Base-by-base conservation (phyloP, 345 rosid genomes). In the Heritiera littoralis region DNA sequence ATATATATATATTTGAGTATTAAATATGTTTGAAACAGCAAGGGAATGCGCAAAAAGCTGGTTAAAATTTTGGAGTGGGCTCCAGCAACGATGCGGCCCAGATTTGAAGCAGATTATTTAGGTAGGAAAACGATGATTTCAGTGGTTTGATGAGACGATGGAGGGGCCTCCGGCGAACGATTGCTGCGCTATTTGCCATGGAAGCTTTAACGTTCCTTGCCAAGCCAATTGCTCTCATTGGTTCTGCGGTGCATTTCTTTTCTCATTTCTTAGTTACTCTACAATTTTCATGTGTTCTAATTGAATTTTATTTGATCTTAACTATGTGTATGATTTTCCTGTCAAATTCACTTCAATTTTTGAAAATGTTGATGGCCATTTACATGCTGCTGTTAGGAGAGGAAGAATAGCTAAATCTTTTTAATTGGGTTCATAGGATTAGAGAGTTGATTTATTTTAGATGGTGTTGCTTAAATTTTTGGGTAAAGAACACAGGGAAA, bases 181-280 rank as follows among this genome's bases (percentile, higher is more conserved):
- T 78, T 74, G 82, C 9, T 95, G 99, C 81, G 89, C 98, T 14
- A 82, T 95, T 6, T 95, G 97, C 84, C 97, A 88, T 84, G 92
- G 88, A 30, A 75, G 55, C 72, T 95, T 92, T 87, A 88, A 73
- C 71, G 81, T 88, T 78, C 95, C 98, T 75, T 91, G 97, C 74
- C 97, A 96, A 84, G 96, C 93, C 80, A 96, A 94, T 85, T 94
- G 98, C 85, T 94, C 98, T 51, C 99, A 94, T 81, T 95, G 99
- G 99, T 94, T 95, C 77, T 95, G 98, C 85, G 95, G 99, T 95
- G 32, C 73, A 14, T 66, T 51, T 48, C 80, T 9, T 74, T 64
- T 46, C 23, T 38, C 38, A 1, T 5, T 46, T 59, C 59, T 58
- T 17, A 14, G 3, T 40, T 68, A 41, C 43, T 41, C 43, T 41